These are phyloP conservation scores for Leccinum longicurvipes DNA, from an alignment of 768 basidiomycete species.

Conservation along the genomic window DNA sequence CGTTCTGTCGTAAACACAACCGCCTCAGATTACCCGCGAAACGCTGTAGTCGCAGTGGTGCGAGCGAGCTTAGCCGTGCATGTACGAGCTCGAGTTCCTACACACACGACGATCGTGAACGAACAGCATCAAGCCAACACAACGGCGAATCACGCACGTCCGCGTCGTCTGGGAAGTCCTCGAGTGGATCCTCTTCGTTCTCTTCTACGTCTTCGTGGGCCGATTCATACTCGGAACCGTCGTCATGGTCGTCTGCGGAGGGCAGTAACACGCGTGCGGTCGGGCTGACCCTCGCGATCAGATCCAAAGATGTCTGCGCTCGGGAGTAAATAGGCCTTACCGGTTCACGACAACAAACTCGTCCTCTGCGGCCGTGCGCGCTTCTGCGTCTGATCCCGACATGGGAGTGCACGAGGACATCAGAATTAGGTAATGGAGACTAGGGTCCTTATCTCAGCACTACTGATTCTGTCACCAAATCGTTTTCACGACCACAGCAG, in stretches of 20 bases:
- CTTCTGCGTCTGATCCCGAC: slow-evolving; percentile 18
- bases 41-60: slow-evolving; percentile 63
- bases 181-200: slow-evolving; percentile 64
- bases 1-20: slow-evolving; percentile 86
- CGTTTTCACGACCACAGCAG: too few species aligned
- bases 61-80: slow-evolving; percentile 66
- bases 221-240: slow-evolving; percentile 37
- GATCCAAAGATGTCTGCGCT: background rate
- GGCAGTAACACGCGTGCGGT: slow-evolving; percentile 50
- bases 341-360: slow-evolving; percentile 24
- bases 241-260: slow-evolving; percentile 25
- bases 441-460: too few species aligned
- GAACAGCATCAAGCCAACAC: background rate
- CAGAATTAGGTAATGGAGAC: slow-evolving; percentile 12
- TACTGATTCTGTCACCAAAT: too few species aligned
- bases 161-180: slow-evolving; percentile 79
- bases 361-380: slow-evolving; percentile 13
- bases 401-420: slow-evolving; percentile 8
- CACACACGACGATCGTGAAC: background rate
- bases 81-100: slow-evolving; percentile 90
- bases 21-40: slow-evolving; percentile 68
- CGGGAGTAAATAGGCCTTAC: slow-evolving; percentile 7
- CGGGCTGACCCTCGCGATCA: slow-evolving; percentile 18
- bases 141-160: slow-evolving; percentile 48
- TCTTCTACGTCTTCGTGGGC: slow-evolving; percentile 42